Evolutionary conservation across 2,329 filamentous ascomycete species (phyloP).

Genomic region (Penicillium sp.): DNA sequence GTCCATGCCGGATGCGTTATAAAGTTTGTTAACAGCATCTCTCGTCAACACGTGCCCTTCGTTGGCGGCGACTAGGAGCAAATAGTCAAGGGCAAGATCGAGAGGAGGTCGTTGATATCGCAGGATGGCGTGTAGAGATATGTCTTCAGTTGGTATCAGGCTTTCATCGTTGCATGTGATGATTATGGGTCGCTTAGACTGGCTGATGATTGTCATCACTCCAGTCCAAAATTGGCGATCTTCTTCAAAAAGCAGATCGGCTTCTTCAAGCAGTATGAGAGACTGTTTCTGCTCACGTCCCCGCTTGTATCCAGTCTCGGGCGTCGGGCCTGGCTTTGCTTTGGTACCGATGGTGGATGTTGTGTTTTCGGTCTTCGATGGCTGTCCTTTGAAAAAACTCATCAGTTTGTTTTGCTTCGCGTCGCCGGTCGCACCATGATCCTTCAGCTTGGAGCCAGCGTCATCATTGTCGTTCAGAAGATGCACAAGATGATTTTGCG

Average conservation of each 20-base stretch:
- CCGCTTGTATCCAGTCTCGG: conserved; percentile 36
- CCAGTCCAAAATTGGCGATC: conserved; percentile 94
- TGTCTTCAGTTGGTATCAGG: conserved; percentile 70
- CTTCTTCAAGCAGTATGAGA: conserved; percentile 89
- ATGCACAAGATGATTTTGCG: conserved; percentile 86
- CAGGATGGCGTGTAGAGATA: conserved; percentile 84
- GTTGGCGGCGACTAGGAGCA: conserved; percentile 79
- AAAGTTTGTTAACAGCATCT: conserved; percentile 68
- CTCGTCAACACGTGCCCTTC: conserved; percentile 81
- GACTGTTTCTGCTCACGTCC: conserved; percentile 76
- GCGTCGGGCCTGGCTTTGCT: conserved; percentile 24
- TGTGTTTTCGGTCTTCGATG: conserved; percentile 24
- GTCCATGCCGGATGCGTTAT: conserved; percentile 68
- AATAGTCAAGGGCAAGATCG: conserved; percentile 73
- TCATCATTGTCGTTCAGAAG: conserved; percentile 39
- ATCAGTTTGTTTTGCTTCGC: conserved; percentile 78
- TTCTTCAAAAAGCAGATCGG: conserved; percentile 90
- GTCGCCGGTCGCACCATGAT: conserved; percentile 59
- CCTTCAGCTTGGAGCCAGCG: conserved; percentile 17
- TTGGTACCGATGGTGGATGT: conserved; percentile 19
- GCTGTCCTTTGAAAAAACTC: conserved; percentile 72
- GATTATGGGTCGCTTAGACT: conserved; percentile 88
- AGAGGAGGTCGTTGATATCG: conserved; percentile 68
- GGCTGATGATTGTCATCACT: conserved; percentile 71
- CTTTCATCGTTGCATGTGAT: conserved; percentile 93